Evolutionary conservation across 495 filamentous ascomycete species (phyloP).

Genomic region (Chaetomium cochliodes): DNA sequence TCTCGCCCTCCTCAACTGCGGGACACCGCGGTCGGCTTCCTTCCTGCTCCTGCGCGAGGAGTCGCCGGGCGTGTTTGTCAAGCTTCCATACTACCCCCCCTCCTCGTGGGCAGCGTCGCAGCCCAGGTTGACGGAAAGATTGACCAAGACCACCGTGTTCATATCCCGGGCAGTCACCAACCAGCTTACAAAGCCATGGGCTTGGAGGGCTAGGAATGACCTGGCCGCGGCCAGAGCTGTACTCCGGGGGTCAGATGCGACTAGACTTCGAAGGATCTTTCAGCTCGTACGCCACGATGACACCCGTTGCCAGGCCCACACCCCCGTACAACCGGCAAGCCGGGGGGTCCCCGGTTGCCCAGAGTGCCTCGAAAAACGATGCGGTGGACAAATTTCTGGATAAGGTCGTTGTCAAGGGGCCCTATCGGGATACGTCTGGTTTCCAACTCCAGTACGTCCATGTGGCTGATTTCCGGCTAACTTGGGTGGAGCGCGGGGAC

Average conservation of each 20-base stretch:
- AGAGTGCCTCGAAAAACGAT: too few relatives aligned
- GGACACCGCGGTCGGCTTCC: neutral
- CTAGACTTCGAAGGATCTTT: neutral
- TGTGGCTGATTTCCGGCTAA: neutral
- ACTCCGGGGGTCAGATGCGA: neutral
- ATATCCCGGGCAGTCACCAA: neutral
- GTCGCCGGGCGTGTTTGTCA: slow-evolving; percentile 1
- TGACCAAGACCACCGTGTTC: neutral
- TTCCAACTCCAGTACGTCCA: slow-evolving; percentile 1
- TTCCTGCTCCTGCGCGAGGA: neutral
- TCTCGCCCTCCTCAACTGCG: neutral
- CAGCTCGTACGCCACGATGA: neutral
- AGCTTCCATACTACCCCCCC: neutral
- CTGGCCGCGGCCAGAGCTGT: neutral
- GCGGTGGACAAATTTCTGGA: neutral
- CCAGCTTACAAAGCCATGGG: neutral
- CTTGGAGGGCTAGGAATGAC: neutral
- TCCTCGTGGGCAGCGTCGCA: neutral
- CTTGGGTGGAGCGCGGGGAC: slow-evolving; percentile 5
- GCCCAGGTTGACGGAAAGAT: neutral
- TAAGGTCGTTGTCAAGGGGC: slow-evolving; percentile 8
- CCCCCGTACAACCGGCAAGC: neutral
- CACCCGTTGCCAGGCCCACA: neutral
- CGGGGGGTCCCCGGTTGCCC: too few relatives aligned
- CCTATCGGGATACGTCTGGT: neutral